Conservation (phyloP, 305 asterid genomes). For the Fraxinus angustifolia region DNA sequence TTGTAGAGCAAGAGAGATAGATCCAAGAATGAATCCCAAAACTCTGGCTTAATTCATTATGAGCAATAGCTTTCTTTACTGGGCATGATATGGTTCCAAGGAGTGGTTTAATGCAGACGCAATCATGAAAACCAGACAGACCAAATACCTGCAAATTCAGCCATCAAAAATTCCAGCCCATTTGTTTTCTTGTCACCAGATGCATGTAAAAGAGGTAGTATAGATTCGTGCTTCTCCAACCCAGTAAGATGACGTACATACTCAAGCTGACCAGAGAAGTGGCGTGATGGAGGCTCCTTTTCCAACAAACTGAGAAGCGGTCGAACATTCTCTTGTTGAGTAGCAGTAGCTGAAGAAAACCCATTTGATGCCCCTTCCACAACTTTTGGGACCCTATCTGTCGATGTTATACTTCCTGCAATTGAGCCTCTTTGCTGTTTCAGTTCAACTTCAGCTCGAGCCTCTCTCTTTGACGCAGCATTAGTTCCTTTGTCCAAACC, state of each 20-base stretch:
- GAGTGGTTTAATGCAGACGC: neutral
- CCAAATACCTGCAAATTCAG: slow-evolving; percentile 87
- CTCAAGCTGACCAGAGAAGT: slow-evolving; percentile 96
- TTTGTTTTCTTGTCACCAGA: slow-evolving; percentile 78
- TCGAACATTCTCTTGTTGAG: slow-evolving; percentile 76
- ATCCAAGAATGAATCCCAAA: slow-evolving; percentile 16
- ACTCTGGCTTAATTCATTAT: neutral
- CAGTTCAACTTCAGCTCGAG: slow-evolving; percentile 54
- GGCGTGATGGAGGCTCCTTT: slow-evolving; percentile 97
- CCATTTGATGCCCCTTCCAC: slow-evolving; percentile 60
- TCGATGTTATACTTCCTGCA: slow-evolving; percentile 53
- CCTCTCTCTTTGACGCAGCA: slow-evolving; percentile 37
- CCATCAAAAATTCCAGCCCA: slow-evolving; percentile 92
- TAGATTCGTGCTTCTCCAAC: slow-evolving; percentile 81
- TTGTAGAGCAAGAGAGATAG: slow-evolving; percentile 5
- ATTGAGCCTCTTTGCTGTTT: slow-evolving; percentile 64
- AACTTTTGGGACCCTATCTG: slow-evolving; percentile 61
- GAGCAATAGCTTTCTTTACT: neutral
- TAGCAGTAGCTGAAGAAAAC: slow-evolving; percentile 43
- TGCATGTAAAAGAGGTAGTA: slow-evolving; percentile 85
- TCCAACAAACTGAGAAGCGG: slow-evolving; percentile 93
- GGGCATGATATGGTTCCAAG: neutral
- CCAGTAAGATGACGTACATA: slow-evolving; percentile 87
- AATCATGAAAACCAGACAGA: slow-evolving; percentile 17
- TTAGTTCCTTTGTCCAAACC: slow-evolving; percentile 40